Conservation (phyloP, 2,329 filamentous ascomycete genomes). For the Neophaeococcomyces mojaviensis region DNA sequence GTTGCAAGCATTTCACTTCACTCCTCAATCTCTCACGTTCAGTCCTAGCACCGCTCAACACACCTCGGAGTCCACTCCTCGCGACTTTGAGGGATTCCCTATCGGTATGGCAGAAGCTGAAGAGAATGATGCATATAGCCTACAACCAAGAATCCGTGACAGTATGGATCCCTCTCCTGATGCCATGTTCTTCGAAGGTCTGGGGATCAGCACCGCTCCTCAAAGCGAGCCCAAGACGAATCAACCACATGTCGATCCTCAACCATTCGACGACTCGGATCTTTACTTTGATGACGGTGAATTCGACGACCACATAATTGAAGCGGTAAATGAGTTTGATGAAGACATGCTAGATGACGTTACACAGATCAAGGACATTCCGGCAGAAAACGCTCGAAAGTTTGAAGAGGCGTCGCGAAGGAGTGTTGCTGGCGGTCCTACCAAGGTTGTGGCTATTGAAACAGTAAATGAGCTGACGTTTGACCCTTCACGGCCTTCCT, state of each 20-base stretch:
- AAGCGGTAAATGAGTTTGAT: conserved; percentile 33
- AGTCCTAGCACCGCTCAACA: conserved; percentile 23
- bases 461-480: not conserved
- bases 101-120: conserved; percentile 20
- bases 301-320: conserved; percentile 16
- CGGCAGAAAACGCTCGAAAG: conserved; percentile 20
- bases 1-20: conserved; percentile 22
- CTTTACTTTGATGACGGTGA: conserved; percentile 41
- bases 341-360: conserved; percentile 43
- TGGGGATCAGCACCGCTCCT: conserved; percentile 17
- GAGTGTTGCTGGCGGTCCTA: conserved; percentile 6
- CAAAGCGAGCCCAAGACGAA: conserved; percentile 7
- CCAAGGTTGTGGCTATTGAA: conserved; percentile 4
- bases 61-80: conserved; percentile 23
- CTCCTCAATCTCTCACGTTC: conserved; percentile 24
- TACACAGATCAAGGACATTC: conserved; percentile 30
- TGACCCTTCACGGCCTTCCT: not conserved
- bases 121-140: conserved; percentile 8
- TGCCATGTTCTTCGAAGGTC: conserved; percentile 13
- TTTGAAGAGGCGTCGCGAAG: conserved; percentile 16
- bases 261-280: conserved; percentile 31
- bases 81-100: conserved; percentile 22
- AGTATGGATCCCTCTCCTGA: conserved; percentile 1
- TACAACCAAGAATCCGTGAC: not conserved
- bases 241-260: conserved; percentile 10